Conservation (phyloP, 257 asterid species). For the Linderniella brevidens region DNA sequence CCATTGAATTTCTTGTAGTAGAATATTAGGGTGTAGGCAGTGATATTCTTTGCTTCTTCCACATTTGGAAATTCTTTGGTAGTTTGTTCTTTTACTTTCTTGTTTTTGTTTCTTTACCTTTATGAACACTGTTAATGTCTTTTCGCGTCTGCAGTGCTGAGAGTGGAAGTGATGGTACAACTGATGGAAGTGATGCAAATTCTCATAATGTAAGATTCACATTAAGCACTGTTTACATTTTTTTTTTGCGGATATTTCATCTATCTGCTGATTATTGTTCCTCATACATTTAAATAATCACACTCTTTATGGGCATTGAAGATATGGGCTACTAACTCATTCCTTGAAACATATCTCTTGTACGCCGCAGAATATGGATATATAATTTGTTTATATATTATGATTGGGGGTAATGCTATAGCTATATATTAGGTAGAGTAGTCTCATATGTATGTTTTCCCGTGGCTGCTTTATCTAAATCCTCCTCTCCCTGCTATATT, state of each 20-base stretch:
- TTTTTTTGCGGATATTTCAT: neutral
- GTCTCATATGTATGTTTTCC: no score
- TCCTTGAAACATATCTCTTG: no score
- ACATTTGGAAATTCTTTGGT: no score
- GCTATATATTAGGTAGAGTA: no score
- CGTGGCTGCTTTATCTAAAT: no score
- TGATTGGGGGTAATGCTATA: no score
- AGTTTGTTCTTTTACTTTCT: no score
- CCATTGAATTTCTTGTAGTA: neutral
- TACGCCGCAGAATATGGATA: no score
- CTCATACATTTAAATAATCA: conserved; percentile 5
- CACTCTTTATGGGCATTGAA: no score
- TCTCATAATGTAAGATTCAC: conserved; percentile 52
- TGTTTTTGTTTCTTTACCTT: neutral
- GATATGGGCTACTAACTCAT: no score
- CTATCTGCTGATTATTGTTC: neutral
- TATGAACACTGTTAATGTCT: conserved; percentile 5
- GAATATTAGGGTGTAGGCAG: conserved; percentile 2
- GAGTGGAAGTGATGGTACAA: conserved; percentile 77
- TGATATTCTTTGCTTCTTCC: neutral
- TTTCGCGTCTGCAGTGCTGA: conserved; percentile 46
- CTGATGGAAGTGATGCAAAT: conserved; percentile 80
- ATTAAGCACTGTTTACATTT: conserved; percentile 1
- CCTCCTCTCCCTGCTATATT: no score
- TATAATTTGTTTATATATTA: no score